Evolutionary conservation across 1,139 yeast species (phyloP).

Genomic region (Sugiyamaella castrensis): DNA sequence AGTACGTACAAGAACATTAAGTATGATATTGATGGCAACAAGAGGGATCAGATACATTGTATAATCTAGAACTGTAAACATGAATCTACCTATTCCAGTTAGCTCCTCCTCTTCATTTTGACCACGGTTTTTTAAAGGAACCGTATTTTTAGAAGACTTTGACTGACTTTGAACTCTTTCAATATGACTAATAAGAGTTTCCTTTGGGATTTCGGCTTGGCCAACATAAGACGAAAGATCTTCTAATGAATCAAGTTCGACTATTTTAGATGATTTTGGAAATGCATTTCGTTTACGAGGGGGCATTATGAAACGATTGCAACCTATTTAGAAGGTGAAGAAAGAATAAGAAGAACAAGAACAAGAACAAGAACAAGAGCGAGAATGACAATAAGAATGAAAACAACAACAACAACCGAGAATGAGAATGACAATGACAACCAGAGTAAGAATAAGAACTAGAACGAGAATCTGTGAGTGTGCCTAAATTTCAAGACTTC

Average conservation of each 20-base stretch:
- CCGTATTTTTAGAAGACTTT: background rate
- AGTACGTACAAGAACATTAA: conserved; percentile 36
- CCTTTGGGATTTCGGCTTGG: conserved; percentile 26
- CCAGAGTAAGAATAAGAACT: no score
- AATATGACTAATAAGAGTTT: conserved; percentile 33
- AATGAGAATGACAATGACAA: no score
- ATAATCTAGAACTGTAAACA: conserved; percentile 34
- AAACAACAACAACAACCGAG: no score
- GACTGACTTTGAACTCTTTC: conserved; percentile 23
- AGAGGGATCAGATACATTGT: conserved; percentile 35
- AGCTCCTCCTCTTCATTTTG: conserved; percentile 27
- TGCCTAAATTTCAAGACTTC: no score
- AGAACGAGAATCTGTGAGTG: no score
- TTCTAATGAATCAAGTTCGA: conserved; percentile 8
- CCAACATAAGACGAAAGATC: conserved; percentile 23
- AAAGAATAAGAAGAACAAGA: no score
- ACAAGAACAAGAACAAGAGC: no score
- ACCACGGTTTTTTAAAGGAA: background rate
- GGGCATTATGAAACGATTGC: background rate
- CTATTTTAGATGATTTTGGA: conserved; percentile 9
- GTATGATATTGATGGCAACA: conserved; percentile 34
- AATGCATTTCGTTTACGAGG: conserved; percentile 6
- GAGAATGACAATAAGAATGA: no score
- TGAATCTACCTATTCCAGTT: conserved; percentile 24
- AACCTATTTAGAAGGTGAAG: background rate